Evolutionary conservation across 192 early-diverging fungal genomes (phyloP).

Genomic region (Spinellus fusiger): DNA sequence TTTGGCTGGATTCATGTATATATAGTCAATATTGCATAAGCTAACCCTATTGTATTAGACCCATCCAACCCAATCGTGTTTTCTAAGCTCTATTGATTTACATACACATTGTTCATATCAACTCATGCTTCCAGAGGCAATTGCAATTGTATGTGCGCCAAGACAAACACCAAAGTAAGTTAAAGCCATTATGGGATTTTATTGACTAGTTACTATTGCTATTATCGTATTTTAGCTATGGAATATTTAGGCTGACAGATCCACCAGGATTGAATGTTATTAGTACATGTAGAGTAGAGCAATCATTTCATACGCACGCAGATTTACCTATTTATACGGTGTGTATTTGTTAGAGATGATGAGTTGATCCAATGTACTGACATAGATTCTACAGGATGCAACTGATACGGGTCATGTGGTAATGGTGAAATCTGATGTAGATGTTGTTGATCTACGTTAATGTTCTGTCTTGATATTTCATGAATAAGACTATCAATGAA

Average conservation of each 20-base stretch:
- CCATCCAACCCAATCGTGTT: slow-evolving; percentile 91
- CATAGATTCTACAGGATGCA: slow-evolving; percentile 16
- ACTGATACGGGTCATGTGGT: slow-evolving; percentile 13
- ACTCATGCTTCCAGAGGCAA: slow-evolving; percentile 85
- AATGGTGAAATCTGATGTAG: slow-evolving; percentile 10
- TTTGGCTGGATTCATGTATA: slow-evolving; percentile 85
- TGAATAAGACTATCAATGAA: no score
- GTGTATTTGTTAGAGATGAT: neutral
- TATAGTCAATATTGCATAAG: neutral
- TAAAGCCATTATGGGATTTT: neutral
- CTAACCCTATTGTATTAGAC: slow-evolving; percentile 36
- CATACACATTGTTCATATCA: slow-evolving; percentile 93
- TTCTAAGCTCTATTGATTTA: slow-evolving; percentile 87
- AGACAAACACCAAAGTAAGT: slow-evolving; percentile 56
- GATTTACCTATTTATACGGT: slow-evolving; percentile 50
- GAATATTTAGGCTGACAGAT: slow-evolving; percentile 84
- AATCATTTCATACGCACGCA: slow-evolving; percentile 81
- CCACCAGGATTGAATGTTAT: slow-evolving; percentile 78
- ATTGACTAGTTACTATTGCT: neutral
- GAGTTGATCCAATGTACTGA: neutral
- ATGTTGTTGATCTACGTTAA: slow-evolving; percentile 23
- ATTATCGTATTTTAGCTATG: slow-evolving; percentile 41
- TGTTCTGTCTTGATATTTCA: no score
- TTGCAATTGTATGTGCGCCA: slow-evolving; percentile 87
- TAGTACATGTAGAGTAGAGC: slow-evolving; percentile 59